Evolutionary conservation across 768 basidiomycete species (phyloP).

Genomic region (Agaricus blazei): DNA sequence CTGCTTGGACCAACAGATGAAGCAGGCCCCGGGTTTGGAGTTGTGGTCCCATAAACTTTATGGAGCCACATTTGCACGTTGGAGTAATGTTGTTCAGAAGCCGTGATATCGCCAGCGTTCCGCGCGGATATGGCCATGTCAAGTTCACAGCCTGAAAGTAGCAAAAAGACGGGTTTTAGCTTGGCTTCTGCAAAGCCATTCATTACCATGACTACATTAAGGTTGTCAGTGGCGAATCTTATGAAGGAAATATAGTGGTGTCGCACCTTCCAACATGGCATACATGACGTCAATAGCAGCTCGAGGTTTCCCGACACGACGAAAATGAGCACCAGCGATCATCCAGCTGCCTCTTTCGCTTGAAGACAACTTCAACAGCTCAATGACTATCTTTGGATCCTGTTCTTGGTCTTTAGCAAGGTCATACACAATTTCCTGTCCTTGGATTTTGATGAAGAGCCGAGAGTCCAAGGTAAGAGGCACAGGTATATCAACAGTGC

Average conservation of each 20-base stretch:
- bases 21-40: background rate
- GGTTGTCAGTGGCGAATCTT: background rate
- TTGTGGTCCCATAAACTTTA: conserved; percentile 38
- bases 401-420: conserved; percentile 32
- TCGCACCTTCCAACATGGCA: conserved; percentile 44
- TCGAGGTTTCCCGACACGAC: conserved; percentile 38
- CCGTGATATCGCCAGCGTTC: conserved; percentile 19
- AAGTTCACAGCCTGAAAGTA: conserved; percentile 50
- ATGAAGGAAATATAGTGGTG: background rate
- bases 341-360: conserved; percentile 53
- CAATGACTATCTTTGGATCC: conserved; percentile 41
- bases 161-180: conserved; percentile 45
- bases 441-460: conserved; percentile 31
- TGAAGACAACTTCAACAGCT: conserved; percentile 36
- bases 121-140: conserved; percentile 36
- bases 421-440: conserved; percentile 37
- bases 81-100: conserved; percentile 28
- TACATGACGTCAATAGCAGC: conserved; percentile 40
- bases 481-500: conserved; percentile 11
- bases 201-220: conserved; percentile 32
- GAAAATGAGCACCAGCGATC: conserved; percentile 48
- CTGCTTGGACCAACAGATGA: background rate
- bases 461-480: conserved; percentile 17
- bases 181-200: conserved; percentile 29
- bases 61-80: conserved; percentile 41